Percentiles rank a stretch among this genome's conserved stretches.
Evolutionary conservation across 805 yeast species (phyloP).

Genomic region (Candida golubevii): DNA sequence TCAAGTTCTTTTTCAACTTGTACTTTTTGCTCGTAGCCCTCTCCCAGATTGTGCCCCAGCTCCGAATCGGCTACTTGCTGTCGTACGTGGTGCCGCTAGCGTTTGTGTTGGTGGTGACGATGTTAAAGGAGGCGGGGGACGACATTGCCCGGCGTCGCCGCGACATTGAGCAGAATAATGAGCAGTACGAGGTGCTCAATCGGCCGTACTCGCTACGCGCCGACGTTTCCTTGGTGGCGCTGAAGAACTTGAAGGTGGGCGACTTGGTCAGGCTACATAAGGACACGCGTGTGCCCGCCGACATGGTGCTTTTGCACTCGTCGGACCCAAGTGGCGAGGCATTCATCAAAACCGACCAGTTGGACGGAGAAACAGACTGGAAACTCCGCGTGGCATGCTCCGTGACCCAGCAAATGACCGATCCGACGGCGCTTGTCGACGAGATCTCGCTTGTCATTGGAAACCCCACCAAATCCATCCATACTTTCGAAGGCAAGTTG

Average conservation of each 20-base stretch:
- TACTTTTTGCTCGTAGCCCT: slow-evolving; percentile 91
- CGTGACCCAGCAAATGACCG: slow-evolving; percentile 54
- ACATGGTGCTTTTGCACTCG: slow-evolving; percentile 77
- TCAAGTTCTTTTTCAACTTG: slow-evolving; percentile 91
- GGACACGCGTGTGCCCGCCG: slow-evolving; percentile 90
- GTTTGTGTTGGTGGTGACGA: slow-evolving; percentile 86
- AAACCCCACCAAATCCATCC: slow-evolving; percentile 83
- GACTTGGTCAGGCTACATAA: slow-evolving; percentile 76
- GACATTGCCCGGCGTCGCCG: slow-evolving; percentile 88
- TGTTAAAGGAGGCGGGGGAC: slow-evolving; percentile 94
- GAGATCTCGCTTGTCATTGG: slow-evolving; percentile 57
- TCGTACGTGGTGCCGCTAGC: slow-evolving; percentile 93
- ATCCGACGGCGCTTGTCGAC: slow-evolving; percentile 48
- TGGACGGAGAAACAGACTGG: slow-evolving; percentile 99
- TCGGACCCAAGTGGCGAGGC: slow-evolving; percentile 69
- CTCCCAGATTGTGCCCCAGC: slow-evolving; percentile 84
- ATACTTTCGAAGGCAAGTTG: slow-evolving; percentile 73
- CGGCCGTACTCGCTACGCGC: slow-evolving; percentile 18
- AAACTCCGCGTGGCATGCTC: slow-evolving; percentile 77
- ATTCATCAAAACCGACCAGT: slow-evolving; percentile 93
- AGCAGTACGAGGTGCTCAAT: slow-evolving; percentile 65
- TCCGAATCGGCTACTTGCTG: slow-evolving; percentile 89
- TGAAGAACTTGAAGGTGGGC: slow-evolving; percentile 75
- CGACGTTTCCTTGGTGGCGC: slow-evolving; percentile 32
- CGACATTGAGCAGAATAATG: slow-evolving; percentile 84